Evolutionary conservation across 208 protist species (phyloP), one percentile per base, ranked within the genome.

Genomic region (Zelonia costaricensis): DNA sequence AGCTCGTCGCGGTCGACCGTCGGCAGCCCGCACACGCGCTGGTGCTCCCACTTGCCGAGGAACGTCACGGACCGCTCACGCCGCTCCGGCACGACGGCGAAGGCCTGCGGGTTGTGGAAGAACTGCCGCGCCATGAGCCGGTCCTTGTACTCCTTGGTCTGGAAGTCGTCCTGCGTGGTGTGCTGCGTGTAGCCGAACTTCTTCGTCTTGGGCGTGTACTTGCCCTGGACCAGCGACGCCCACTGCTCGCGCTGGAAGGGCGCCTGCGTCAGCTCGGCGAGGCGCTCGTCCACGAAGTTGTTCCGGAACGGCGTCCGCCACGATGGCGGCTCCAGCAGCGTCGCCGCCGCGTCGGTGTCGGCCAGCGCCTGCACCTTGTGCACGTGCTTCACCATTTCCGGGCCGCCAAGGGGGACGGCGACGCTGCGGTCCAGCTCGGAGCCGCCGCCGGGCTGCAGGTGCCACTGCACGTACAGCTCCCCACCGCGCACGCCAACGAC

Each of bases 221-320:
- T 92, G 46, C 80, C 83, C 9, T 61, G 58, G 23, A 91, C 79
- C 27, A 93, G 80, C 35, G 87, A 89, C 10, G 80, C 85, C 77
- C 86, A 92, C 51, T 78, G 74, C 63, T 97, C 85, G 6, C 87
- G 72, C 33, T 68, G 60, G 59, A 93, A 94, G 15, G 92, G 92
- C 13, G 82, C 84, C 55, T 80, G 58, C 49, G 84, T 56, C 31
- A 90, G 52, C 69, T 88, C 83, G 56, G 84, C 52, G 23, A 97
- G 76, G 1, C 78, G 60, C 68, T 94, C 84, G 36, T 97, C 92
- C 3, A 78, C 69, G 52, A 89, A 92, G 51, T 95, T 85, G 66
- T 97, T 97, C 10, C 92, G 85, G 67, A 97, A 97, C 9, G 92
- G 92, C 49, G 86, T 95, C 31, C 74, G 81, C 89, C 92, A 97